phyloP scores from a whole-genome alignment of 1,284 basidiomycete species.

The Puccinia horiana region DNA sequence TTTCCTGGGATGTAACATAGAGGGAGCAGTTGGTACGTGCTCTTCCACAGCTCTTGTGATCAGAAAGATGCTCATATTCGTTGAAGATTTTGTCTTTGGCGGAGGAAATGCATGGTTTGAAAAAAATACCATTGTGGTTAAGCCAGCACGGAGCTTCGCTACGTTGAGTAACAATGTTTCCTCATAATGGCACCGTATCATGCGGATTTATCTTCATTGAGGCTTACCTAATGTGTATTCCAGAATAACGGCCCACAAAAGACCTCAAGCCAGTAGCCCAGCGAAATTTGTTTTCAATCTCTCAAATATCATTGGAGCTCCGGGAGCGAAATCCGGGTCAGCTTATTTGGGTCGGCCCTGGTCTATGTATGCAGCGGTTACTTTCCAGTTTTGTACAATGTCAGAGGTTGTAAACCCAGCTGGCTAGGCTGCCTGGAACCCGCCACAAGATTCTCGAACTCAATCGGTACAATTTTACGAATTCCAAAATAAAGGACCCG shows the following conservation, averaged over 20 bases:
- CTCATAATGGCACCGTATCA: not conserved
- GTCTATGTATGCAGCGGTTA: conserved; percentile 24
- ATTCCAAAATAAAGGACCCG: conserved; percentile 29
- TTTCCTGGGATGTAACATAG: conserved; percentile 32
- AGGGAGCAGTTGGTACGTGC: conserved; percentile 39
- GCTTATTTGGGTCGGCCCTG: conserved; percentile 43
- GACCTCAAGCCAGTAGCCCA: not conserved
- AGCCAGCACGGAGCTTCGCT: not conserved
- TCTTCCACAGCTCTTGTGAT: not conserved
- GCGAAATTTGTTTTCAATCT: conserved; percentile 35
- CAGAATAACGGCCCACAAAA: conserved; percentile 43
- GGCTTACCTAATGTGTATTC: not conserved
- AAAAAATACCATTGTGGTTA: conserved; percentile 16
- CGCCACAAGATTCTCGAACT: conserved; percentile 23
- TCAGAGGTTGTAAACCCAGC: conserved; percentile 37
- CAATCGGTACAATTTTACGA: conserved; percentile 32
- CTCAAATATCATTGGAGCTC: conserved; percentile 10
- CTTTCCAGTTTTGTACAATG: conserved; percentile 26
- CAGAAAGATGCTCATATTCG: not conserved
- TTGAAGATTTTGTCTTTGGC: conserved; percentile 43
- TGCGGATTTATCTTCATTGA: not conserved
- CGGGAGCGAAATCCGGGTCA: conserved; percentile 15
- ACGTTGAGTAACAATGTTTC: not conserved
- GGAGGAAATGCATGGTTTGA: conserved; percentile 35
- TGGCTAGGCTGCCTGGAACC: conserved; percentile 42